phyloP scores from a whole-genome alignment of 208 protist genomes.

The Spironucleus salmonicida region DNA sequence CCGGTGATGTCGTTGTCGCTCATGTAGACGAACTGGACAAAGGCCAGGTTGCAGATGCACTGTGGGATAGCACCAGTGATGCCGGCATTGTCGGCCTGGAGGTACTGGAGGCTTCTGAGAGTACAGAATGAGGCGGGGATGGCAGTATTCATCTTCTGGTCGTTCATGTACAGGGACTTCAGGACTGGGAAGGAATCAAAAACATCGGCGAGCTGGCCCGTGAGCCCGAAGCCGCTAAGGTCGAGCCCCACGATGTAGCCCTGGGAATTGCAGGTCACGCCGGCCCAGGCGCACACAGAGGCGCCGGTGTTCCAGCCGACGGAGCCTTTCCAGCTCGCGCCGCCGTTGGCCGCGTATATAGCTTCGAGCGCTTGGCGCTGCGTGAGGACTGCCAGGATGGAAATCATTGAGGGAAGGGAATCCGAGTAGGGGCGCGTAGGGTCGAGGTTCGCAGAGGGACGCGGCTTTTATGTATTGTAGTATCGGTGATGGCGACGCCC shows the following conservation, averaged over 20 bases:
- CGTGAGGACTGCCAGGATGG: too few species aligned
- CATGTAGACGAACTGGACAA: conserved; percentile 15
- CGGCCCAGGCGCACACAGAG: neutral
- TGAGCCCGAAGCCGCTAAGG: conserved; percentile 10
- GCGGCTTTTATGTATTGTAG: too few species aligned
- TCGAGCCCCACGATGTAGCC: neutral
- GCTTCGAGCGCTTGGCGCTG: neutral
- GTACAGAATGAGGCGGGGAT: neutral
- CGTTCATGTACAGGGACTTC: conserved; percentile 19
- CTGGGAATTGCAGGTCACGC: neutral
- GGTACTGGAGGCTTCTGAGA: conserved; percentile 12
- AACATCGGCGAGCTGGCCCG: neutral
- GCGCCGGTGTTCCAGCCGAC: neutral
- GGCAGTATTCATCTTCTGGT: neutral
- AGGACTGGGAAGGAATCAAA: conserved; percentile 1
- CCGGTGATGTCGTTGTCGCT: conserved; percentile 8
- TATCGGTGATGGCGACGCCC: too few species aligned
- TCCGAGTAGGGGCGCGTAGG: too few species aligned
- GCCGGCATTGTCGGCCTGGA: neutral
- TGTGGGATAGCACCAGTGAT: conserved; percentile 10
- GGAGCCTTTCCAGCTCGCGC: neutral
- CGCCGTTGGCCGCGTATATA: neutral
- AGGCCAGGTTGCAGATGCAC: neutral
- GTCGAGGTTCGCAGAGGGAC: too few species aligned
- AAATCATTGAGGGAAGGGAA: too few species aligned